Percentiles rank a stretch among this genome's conserved stretches.
These are phyloP conservation scores for Verticillium zaregamsianum DNA, from an alignment of 2,329 filamentous ascomycete species.

Conservation along the genomic window DNA sequence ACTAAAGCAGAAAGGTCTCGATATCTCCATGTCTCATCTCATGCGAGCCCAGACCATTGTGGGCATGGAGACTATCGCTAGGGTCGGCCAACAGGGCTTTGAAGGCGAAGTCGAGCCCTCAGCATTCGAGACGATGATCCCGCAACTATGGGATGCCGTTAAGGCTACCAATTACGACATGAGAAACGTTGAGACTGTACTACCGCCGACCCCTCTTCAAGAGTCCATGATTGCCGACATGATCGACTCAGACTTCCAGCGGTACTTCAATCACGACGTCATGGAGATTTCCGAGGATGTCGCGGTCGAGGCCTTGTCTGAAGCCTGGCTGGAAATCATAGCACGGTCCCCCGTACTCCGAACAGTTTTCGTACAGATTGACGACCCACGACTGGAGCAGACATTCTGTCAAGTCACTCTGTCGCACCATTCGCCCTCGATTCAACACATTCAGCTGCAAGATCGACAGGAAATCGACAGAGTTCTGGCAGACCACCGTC, in stretches of 20 bases:
- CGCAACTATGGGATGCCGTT: conserved; percentile 34
- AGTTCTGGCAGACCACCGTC: conserved; percentile 31
- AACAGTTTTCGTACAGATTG: conserved; percentile 66
- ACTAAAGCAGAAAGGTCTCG: conserved; percentile 56
- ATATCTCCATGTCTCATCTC: conserved; percentile 68
- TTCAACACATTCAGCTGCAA: conserved; percentile 1
- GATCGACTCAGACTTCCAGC: conserved; percentile 65
- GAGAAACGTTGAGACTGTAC: conserved; percentile 47
- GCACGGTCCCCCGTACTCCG: conserved; percentile 65
- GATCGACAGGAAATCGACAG: conserved; percentile 26
- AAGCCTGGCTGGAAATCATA: conserved; percentile 60
- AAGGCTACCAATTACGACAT: conserved; percentile 26
- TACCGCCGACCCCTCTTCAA: conserved; percentile 79
- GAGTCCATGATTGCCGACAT: conserved; percentile 84
- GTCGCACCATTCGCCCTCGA: conserved; percentile 11
- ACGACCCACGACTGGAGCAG: conserved; percentile 50
- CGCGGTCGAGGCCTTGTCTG: conserved; percentile 51
- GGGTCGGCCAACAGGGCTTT: not conserved
- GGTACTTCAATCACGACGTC: conserved; percentile 85
- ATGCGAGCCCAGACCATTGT: conserved; percentile 68
- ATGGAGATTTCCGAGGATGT: conserved; percentile 53
- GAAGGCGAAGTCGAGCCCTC: not conserved
- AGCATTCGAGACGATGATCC: conserved; percentile 16
- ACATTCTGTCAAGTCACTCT: conserved; percentile 47
- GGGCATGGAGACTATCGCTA: conserved; percentile 42